Conservation (phyloP, 495 filamentous ascomycete species). For the Penicillium cinerascens region DNA sequence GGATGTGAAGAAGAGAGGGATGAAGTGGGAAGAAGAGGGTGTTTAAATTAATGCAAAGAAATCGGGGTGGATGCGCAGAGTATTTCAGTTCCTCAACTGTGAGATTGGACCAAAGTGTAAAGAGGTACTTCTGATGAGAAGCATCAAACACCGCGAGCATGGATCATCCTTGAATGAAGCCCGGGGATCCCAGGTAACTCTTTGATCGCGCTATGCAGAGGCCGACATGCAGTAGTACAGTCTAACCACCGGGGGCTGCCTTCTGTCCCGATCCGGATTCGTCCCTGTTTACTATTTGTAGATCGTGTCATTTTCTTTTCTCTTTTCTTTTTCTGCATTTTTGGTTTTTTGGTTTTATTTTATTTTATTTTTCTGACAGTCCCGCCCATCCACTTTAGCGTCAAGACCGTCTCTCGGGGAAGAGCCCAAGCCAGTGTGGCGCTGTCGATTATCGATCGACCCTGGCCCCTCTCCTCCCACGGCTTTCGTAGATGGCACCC, state of each 20-base stretch:
- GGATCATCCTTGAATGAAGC: constrained; percentile 40
- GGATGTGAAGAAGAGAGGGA: not conserved
- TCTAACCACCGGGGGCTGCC: not conserved
- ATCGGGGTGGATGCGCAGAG: not conserved
- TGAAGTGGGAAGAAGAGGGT: not conserved
- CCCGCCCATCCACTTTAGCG: not conserved
- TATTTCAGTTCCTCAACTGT: not conserved
- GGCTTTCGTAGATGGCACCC: not conserved
- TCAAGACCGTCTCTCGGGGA: constrained; percentile 2
- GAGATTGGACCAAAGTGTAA: not conserved
- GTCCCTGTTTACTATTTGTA: constrained; percentile 21
- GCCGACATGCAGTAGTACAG: not conserved
- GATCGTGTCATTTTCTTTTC: constrained; percentile 3
- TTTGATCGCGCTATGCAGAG: constrained; percentile 15
- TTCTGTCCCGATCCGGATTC: constrained; percentile 10
- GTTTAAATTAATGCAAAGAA: not conserved
- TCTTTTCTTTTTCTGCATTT: not conserved
- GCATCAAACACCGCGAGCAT: constrained; percentile 18
- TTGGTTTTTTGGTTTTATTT: not conserved
- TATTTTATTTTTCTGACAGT: constrained; percentile 1
- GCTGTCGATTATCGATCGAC: constrained; percentile 24
- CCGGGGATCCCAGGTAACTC: constrained; percentile 15
- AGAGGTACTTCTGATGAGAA: not conserved
- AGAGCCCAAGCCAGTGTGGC: constrained; percentile 12
- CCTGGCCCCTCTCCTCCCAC: constrained; percentile 1